Evolutionary conservation across 352 stramenopile species (phyloP), one percentile per base, ranked within the genome.

Genomic region (Pythium scleroteichum): DNA sequence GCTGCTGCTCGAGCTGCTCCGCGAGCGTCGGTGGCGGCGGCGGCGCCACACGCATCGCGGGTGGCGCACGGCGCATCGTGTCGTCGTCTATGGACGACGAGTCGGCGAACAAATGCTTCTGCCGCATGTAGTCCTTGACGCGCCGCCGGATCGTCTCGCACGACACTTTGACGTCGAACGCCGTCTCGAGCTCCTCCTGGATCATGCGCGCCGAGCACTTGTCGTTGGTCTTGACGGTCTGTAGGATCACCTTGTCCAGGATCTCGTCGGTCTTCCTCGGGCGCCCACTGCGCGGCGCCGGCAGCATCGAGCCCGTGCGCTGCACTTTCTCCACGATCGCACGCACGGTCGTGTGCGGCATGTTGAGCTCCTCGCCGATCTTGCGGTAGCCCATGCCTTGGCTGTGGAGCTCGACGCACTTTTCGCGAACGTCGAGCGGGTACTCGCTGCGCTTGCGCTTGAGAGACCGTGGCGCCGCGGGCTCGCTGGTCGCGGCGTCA

Each of bases 141-240:
- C 81, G 79, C 1, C 81, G 73, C 9, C 81, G 78, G 44, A 90
- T 86, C 3, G 75, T 90, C 63, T 90, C 80, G 52, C 80, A 90
- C 12, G 78, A 87, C 38, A 90, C 72, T 9, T 67, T 76, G 33
- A 90, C 75, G 16, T 73, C 72, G 45, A 78, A 86, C 14, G 62
- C 69, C 13, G 45, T 62, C 41, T 74, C 51, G 9, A 88, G 54
- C 57, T 87, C 72, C 29, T 84, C 68, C 56, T 90, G 79, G 50
- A 88, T 85, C 50, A 78, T 71, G 16, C 76, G 66, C 7, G 80
- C 76, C 39, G 78, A 86, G 61, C 78, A 78, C 61, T 83, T 85
- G 33, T 78, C 67, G 54, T 87, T 85, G 2, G 48, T 51, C 54
- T 79, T 76, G 17, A 89, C 77, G 0, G 74, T 79, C 52, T 88